These are phyloP conservation scores for Sclerospora graminicola DNA, from an alignment of 352 stramenopile species.

Conservation along the genomic window DNA sequence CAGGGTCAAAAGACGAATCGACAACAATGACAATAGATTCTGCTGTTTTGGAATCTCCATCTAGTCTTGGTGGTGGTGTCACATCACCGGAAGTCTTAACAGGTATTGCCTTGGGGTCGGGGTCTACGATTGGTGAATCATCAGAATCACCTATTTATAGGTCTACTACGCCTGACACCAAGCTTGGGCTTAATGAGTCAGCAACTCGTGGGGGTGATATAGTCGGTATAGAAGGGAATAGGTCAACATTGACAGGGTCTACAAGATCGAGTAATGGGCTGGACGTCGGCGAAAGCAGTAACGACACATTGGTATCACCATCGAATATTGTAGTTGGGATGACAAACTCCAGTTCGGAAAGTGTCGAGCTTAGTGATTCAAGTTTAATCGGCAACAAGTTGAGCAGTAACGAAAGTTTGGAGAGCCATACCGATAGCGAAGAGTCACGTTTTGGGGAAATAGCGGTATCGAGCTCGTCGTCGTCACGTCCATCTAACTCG, in stretches of 20 bases:
- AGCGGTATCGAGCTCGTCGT: conserved; percentile 1
- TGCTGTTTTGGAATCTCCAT: conserved; percentile 2
- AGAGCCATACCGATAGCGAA: background rate
- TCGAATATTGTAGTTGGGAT: conserved; percentile 4
- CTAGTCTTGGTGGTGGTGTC: background rate
- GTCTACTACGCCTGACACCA: background rate
- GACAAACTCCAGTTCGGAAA: conserved; percentile 12
- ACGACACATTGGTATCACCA: conserved; percentile 5
- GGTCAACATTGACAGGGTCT: conserved; percentile 1
- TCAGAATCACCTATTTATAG: background rate
- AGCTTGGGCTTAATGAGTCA: conserved; percentile 1
- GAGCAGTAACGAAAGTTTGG: conserved; percentile 6
- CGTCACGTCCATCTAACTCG: conserved; percentile 5
- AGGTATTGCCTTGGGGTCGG: conserved; percentile 1
- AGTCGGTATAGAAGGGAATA: background rate
- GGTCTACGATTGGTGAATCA: conserved; percentile 2
- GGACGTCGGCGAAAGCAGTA: conserved; percentile 1
- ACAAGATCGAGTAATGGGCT: background rate
- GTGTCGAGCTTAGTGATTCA: conserved; percentile 1
- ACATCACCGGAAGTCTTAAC: conserved; percentile 3
- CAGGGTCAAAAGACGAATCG: conserved; percentile 6
- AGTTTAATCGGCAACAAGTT: conserved; percentile 4
- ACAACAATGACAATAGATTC: background rate
- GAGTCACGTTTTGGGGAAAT: conserved; percentile 5
- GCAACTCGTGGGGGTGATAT: too few relatives aligned